Conservation (phyloP, 768 basidiomycete species). For the Tulasnella calospora region DNA sequence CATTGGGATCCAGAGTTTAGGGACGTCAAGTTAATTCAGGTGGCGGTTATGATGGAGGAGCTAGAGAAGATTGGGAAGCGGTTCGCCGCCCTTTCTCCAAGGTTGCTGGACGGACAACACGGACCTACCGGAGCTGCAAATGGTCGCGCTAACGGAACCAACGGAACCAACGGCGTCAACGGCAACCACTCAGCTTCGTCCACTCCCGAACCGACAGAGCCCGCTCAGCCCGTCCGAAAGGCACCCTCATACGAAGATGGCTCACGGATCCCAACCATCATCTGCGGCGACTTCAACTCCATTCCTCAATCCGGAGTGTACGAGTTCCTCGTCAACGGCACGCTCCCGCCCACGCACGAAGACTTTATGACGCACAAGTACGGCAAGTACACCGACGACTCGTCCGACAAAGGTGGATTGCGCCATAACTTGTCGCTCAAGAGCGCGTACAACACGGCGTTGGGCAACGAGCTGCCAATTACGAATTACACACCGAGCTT, state of each 20-base stretch:
- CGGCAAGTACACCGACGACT: slow-evolving; percentile 82
- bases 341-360: slow-evolving; percentile 64
- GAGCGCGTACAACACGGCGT: slow-evolving; percentile 63
- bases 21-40: slow-evolving; percentile 97
- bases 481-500: slow-evolving; percentile 91
- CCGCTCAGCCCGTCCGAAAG: slow-evolving; percentile 44
- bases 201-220: slow-evolving; percentile 27
- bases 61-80: slow-evolving; percentile 80
- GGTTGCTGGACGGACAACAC: slow-evolving; percentile 31
- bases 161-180: slow-evolving; percentile 4
- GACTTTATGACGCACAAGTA: slow-evolving; percentile 92
- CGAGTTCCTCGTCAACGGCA: slow-evolving; percentile 77
- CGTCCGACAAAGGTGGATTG: slow-evolving; percentile 46
- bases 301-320: slow-evolving; percentile 81
- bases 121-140: slow-evolving; percentile 3
- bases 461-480: slow-evolving; percentile 53
- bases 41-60: slow-evolving; percentile 87
- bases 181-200: slow-evolving; percentile 31
- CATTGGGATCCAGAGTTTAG: slow-evolving; percentile 88
- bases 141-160: not conserved
- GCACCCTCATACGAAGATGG: slow-evolving; percentile 76
- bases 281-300: slow-evolving; percentile 97
- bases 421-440: slow-evolving; percentile 74
- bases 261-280: slow-evolving; percentile 80
- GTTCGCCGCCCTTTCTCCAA: slow-evolving; percentile 79